phyloP scores from a whole-genome alignment of 306 rosid genomes.

The Albizia julibrissin region DNA sequence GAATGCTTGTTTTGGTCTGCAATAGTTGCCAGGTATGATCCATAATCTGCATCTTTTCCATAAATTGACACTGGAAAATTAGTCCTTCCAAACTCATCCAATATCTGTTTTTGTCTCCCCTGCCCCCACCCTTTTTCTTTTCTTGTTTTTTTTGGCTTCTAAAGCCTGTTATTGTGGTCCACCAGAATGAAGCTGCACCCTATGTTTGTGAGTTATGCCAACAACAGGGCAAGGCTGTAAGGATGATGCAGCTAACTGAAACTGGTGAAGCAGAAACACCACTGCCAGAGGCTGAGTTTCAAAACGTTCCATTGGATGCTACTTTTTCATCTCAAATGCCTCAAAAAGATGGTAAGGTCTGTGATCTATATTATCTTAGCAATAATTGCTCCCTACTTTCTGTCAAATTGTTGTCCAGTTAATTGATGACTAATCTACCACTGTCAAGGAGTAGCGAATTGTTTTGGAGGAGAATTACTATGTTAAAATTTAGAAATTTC shows the following conservation, averaged over 20 bases:
- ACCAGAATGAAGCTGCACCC: slow-evolving; percentile 50
- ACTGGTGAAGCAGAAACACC: slow-evolving; percentile 39
- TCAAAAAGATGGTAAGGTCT: slow-evolving; percentile 76
- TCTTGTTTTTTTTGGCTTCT: slow-evolving; percentile 26
- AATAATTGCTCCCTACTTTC: slow-evolving; percentile 3
- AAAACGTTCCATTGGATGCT: slow-evolving; percentile 38
- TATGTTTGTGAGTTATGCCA: slow-evolving; percentile 81
- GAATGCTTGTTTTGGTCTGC: slow-evolving; percentile 92
- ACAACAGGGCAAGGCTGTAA: slow-evolving; percentile 65
- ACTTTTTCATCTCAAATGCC: slow-evolving; percentile 42
- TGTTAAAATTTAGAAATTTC: neutral
- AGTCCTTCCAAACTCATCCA: neutral
- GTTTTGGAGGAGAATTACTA: neutral
- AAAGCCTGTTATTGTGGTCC: slow-evolving; percentile 30
- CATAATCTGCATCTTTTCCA: slow-evolving; percentile 1
- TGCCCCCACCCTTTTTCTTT: neutral
- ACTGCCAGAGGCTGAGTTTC: slow-evolving; percentile 38
- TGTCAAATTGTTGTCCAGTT: slow-evolving; percentile 10
- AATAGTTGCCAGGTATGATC: slow-evolving; percentile 70
- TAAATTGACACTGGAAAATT: slow-evolving; percentile 22
- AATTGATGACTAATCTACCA: neutral
- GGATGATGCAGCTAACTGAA: slow-evolving; percentile 39
- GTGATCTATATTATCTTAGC: slow-evolving; percentile 39
- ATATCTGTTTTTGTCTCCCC: neutral
- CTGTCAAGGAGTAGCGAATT: neutral